phyloP scores from a whole-genome alignment of 495 filamentous ascomycete genomes.

The Peziza echinospora region DNA sequence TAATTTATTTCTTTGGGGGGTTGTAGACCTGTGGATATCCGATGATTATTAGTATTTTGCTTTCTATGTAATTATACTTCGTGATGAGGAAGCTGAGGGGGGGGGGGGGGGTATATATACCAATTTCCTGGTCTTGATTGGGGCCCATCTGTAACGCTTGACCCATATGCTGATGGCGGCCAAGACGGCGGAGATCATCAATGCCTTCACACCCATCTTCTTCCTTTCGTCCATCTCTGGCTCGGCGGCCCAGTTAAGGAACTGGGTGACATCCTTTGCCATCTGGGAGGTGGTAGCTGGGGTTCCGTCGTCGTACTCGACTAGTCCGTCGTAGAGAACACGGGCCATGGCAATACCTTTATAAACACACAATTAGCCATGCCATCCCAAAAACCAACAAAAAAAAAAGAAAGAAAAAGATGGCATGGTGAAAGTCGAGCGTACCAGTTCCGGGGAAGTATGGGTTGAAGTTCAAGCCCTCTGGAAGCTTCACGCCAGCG shows the following conservation, averaged over 20 bases:
- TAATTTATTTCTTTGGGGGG: background rate
- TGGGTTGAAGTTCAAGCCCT: conserved; percentile 97
- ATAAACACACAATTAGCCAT: conserved; percentile 1
- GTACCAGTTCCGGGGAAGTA: conserved; percentile 99
- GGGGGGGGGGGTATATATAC: conserved; percentile 28
- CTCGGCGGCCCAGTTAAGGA: conserved; percentile 97
- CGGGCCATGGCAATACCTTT: conserved; percentile 94
- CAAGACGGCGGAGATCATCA: conserved; percentile 54
- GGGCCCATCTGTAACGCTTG: conserved; percentile 97
- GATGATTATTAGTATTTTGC: background rate
- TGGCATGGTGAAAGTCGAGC: no score
- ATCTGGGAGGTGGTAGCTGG: conserved; percentile 91
- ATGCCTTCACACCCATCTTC: conserved; percentile 95
- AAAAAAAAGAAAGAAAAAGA: background rate
- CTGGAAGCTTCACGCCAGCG: conserved; percentile 55
- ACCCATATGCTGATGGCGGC: conserved; percentile 85
- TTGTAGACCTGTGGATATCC: background rate
- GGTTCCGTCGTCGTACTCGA: conserved; percentile 96
- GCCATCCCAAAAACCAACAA: no score
- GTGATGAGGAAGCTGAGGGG: background rate
- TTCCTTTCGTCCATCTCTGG: conserved; percentile 98
- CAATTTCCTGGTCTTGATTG: conserved; percentile 85
- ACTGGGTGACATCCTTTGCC: conserved; percentile 98
- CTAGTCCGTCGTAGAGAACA: conserved; percentile 89
- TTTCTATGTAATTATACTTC: background rate